phyloP scores from a whole-genome alignment of 2,329 filamentous ascomycete genomes.

The Phoma herbarum region DNA sequence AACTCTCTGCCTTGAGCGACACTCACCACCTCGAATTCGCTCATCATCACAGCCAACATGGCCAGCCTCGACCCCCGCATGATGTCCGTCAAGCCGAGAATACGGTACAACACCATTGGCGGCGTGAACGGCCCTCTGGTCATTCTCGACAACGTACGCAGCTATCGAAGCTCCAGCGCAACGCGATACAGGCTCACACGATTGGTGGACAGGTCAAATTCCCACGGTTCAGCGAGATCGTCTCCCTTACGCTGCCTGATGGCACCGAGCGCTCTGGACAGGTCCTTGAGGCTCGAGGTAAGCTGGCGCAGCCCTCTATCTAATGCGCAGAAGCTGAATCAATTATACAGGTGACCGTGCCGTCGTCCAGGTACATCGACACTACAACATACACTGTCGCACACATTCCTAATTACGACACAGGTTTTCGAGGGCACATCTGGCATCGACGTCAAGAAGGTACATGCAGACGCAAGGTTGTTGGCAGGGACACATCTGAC shows the following conservation, averaged over 20 bases:
- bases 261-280: constrained; percentile 92
- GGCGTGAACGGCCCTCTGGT: constrained; percentile 98
- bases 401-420: constrained; percentile 35
- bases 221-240: constrained; percentile 97
- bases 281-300: constrained; percentile 97
- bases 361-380: constrained; percentile 80
- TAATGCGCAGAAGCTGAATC: constrained; percentile 27
- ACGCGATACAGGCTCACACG: constrained; percentile 32
- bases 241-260: constrained; percentile 93
- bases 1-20: constrained; percentile 30
- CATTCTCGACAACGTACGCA: constrained; percentile 90
- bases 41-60: constrained; percentile 44
- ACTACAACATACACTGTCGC: neutral
- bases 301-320: constrained; percentile 29
- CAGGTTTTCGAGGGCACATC: constrained; percentile 97
- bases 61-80: constrained; percentile 58
- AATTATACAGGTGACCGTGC: constrained; percentile 78
- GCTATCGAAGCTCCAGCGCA: constrained; percentile 17
- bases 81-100: constrained; percentile 70
- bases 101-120: constrained; percentile 98
- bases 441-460: constrained; percentile 98
- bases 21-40: constrained; percentile 28
- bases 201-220: constrained; percentile 81
- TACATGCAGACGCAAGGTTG: constrained; percentile 32
- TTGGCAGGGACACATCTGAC: constrained; percentile 33